Percentiles rank a stretch among this genome's conserved stretches.
Conservation (phyloP, 1,139 yeast genomes). For the Insectozyma bohioensis region DNA sequence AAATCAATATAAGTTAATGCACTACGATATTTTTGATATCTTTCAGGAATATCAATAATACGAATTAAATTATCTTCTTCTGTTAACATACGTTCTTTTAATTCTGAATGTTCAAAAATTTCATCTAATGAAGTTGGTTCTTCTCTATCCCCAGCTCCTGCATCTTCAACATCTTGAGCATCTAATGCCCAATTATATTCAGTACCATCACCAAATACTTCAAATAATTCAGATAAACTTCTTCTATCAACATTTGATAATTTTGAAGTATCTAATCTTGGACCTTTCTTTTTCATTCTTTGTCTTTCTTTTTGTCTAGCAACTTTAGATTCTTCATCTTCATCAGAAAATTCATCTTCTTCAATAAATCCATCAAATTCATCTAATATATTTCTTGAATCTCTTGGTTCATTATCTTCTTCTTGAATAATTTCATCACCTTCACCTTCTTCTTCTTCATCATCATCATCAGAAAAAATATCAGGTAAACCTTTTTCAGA, state of each 20-base stretch:
- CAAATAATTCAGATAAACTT: conserved; percentile 87
- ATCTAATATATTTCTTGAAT: conserved; percentile 49
- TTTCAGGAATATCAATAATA: conserved; percentile 86
- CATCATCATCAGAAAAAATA: conserved; percentile 85
- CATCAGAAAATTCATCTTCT: conserved; percentile 94
- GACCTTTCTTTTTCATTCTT: conserved; percentile 39
- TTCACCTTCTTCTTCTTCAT: conserved; percentile 33
- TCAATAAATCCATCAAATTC: conserved; percentile 97
- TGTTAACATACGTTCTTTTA: conserved; percentile 86
- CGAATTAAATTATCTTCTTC: conserved; percentile 90
- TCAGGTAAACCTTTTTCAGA: conserved; percentile 53
- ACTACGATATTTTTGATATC: conserved; percentile 77
- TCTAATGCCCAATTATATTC: conserved; percentile 98
- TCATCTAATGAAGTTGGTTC: conserved; percentile 72
- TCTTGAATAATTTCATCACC: conserved; percentile 10
- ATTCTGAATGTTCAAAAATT: conserved; percentile 92
- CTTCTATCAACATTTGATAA: conserved; percentile 86
- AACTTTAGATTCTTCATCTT: conserved; percentile 55
- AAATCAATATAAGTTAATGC: conserved; percentile 65
- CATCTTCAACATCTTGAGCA: conserved; percentile 74
- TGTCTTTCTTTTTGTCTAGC: conserved; percentile 36
- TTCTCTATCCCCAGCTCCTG: conserved; percentile 52
- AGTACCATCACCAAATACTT: conserved; percentile 95
- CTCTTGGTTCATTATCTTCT: conserved; percentile 26
- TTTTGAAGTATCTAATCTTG: conserved; percentile 53